Percentiles rank a stretch among this genome's conserved stretches.
Conservation (phyloP, 331 rosid species). For the Saraca asoca region DNA sequence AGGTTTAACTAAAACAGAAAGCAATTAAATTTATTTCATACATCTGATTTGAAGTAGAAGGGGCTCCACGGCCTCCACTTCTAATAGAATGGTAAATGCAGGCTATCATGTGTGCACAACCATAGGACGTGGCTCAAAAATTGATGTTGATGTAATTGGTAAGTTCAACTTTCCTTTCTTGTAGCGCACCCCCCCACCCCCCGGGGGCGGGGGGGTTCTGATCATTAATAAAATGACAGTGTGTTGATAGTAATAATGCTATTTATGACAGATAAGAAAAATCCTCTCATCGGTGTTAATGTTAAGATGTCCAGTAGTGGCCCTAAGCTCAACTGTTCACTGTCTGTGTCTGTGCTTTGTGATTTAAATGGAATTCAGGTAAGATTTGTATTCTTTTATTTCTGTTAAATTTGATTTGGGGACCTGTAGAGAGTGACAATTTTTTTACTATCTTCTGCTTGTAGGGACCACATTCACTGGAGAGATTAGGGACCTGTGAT, state of each 20-base stretch:
- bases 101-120: slow-evolving; percentile 78
- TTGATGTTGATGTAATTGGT: slow-evolving; percentile 65
- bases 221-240: slow-evolving; percentile 14
- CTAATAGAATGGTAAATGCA: slow-evolving; percentile 51
- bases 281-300: slow-evolving; percentile 69
- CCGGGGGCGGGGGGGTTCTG: slow-evolving; percentile 28
- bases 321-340: slow-evolving; percentile 69
- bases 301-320: slow-evolving; percentile 71
- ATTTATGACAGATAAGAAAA: slow-evolving; percentile 65
- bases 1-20: background rate
- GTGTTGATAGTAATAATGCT: slow-evolving; percentile 33
- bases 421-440: slow-evolving; percentile 18
- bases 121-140: slow-evolving; percentile 60
- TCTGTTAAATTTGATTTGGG: slow-evolving; percentile 25
- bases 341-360: slow-evolving; percentile 81
- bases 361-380: slow-evolving; percentile 67
- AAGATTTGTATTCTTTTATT: slow-evolving; percentile 30
- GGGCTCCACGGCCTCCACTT: slow-evolving; percentile 17
- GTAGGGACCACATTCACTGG: slow-evolving; percentile 65
- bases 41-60: background rate
- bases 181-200: too few relatives aligned
- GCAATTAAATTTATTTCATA: too few relatives aligned
- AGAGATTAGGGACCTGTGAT: slow-evolving; percentile 67
- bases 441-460: slow-evolving; percentile 38
- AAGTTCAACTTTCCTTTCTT: slow-evolving; percentile 28